Base-by-base conservation (phyloP, 345 rosid species). In the Acer negundo region DNA sequence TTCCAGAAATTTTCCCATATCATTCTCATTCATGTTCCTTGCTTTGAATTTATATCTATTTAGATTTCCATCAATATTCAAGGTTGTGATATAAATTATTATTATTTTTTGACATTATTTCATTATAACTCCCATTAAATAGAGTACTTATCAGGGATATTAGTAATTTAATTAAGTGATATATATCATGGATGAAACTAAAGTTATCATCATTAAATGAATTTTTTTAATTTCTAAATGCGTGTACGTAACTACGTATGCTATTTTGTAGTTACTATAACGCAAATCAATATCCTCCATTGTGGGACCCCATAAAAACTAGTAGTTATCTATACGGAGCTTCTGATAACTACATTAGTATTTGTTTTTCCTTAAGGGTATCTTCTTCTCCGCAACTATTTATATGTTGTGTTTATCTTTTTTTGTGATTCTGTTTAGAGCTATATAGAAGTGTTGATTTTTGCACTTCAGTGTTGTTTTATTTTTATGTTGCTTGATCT, bases 181-280 rank as follows among this genome's bases (percentile, higher is more conserved):
- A 38, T 17, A 35, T 35, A 16, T 65, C 69, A 35, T 31, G 72
- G 38, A 69, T 44, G 56, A 58, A 10, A 31, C 10, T 2, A n/a
- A 28, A 28, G 31, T 28, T 4, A 35, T 4, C 44, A 42, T 42
- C 46, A 42, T 42, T 42, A 42, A 42, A 35, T 35, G 46, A 42
- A 7, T 42, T 42, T 42, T 40, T 42, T 42, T 42, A 42, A 9
- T 42, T 7, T 42, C 11, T 62, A 49, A 66, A 51, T 71, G 81
- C 80, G 83, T 84, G 77, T 62, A 84, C 83, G 31, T 26, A 26
- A 26, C 28, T 26, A 26, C 28, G 82, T 68, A 19, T 84, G 17
- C 51, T 58, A 46, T 73, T 71, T 17, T 69, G 59, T 62, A 7
- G 62, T 61, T 66, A 9, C 31, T 19, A 49, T 19, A 49, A 69